Base-by-base conservation (phyloP, 495 filamentous ascomycete genomes). In the Xylaria grammica region DNA sequence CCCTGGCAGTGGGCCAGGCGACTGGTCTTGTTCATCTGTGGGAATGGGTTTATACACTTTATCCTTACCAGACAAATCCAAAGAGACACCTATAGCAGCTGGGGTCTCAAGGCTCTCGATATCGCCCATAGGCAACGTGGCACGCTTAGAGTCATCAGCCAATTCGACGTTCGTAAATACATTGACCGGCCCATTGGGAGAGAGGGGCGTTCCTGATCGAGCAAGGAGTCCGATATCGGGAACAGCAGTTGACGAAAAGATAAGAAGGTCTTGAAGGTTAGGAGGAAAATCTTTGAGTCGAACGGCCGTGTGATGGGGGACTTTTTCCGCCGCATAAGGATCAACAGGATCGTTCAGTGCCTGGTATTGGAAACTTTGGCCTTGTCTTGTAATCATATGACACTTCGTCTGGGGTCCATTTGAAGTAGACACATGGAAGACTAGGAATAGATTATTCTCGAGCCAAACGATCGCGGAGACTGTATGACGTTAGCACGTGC, bases 401-500 rank as follows among this genome's bases (percentile, higher is more conserved):
- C 90, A 95, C 7, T 81, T 82, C 0, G 92, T 90, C 10, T 82
- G 85, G 46, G 81, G 83, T 60, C 78, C 79, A 30, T 83, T 80
- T 64, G 83, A 83, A 53, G 88, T 84, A 8, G 80, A 77, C 46
- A 83, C 94, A 73, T 97, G 89, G 15, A 91, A 84, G 40, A 86
- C 81, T 26, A 97, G 80, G 72, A 98, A 97, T 10, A 94, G 75
- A 74, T 96, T 77, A 65, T 95, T 96, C 71, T 94, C 91, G 5
- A 98, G 82, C 96, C 96, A 99, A 30, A 81, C 81, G 53, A 98
- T 81, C 11, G 91, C 89, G n/a, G 92, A 91, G 6, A 96, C 92
- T 93, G 69, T n/a, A 56, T 20, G 57, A 27, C 1, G 44, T 50
- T 38, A 65, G 63, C 38, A 40, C 15, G 24, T 8, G 36, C 38